Conservation (phyloP, 768 basidiomycete genomes). For the Hysterangium stoloniferum region DNA sequence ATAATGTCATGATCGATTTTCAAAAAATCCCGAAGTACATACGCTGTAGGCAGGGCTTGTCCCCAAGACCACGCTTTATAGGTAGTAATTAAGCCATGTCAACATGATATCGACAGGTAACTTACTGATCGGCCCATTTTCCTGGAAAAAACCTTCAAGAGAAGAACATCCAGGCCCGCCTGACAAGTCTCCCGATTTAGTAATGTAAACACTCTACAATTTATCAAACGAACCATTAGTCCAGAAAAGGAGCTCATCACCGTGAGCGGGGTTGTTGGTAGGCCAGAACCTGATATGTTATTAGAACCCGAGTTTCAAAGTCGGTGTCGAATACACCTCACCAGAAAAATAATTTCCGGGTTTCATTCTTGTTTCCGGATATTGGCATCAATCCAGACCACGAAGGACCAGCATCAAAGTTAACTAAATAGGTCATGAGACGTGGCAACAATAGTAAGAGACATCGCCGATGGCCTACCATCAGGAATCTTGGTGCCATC, state of each 20-base stretch:
- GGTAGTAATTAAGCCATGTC: not conserved
- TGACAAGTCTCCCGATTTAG: not conserved
- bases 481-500: conserved; percentile 41
- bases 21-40: not conserved
- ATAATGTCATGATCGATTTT: not conserved
- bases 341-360: conserved; percentile 35
- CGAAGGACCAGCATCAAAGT: conserved; percentile 30
- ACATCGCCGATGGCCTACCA: conserved; percentile 20
- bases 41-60: conserved; percentile 11
- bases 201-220: not conserved
- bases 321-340: conserved; percentile 2
- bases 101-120: not conserved
- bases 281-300: conserved; percentile 25
- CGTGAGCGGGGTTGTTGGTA: conserved; percentile 23
- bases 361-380: conserved; percentile 29
- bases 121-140: conserved; percentile 14
- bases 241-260: conserved; percentile 26
- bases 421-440: conserved; percentile 17
- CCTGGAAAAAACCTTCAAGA: conserved; percentile 14
- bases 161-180: conserved; percentile 15
- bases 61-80: conserved; percentile 14
- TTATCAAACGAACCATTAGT: conserved; percentile 23
- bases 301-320: not conserved
- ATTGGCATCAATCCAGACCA: conserved; percentile 27
- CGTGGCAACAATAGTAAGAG: not conserved